Percentiles rank a stretch among this genome's conserved stretches.
These are phyloP conservation scores for Phytophthora palmivora DNA, from an alignment of 352 stramenopile species.

Conservation along the genomic window DNA sequence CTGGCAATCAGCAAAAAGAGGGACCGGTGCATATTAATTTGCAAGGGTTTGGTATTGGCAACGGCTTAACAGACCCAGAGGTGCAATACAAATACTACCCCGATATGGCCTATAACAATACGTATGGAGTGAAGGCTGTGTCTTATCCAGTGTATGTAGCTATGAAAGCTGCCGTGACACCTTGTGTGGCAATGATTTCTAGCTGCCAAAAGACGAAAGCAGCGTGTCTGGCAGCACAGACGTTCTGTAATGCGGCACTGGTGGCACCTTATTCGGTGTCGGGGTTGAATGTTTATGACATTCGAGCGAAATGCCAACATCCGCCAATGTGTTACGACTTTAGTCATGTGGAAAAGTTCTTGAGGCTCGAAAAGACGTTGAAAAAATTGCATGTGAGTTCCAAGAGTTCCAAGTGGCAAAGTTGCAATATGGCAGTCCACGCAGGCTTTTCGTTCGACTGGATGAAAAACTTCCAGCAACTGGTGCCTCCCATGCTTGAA, in stretches of 20 bases:
- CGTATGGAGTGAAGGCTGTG: slow-evolving; percentile 79
- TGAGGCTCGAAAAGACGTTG: slow-evolving; percentile 82
- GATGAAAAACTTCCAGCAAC: slow-evolving; percentile 97
- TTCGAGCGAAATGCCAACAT: slow-evolving; percentile 92
- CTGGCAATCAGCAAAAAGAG: slow-evolving; percentile 69
- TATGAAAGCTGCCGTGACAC: slow-evolving; percentile 70
- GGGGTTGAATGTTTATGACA: slow-evolving; percentile 89
- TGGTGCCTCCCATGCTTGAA: slow-evolving; percentile 93
- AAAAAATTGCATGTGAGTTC: slow-evolving; percentile 88
- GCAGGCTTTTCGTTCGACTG: slow-evolving; percentile 94
- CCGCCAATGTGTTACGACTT: slow-evolving; percentile 97
- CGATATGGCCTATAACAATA: slow-evolving; percentile 94
- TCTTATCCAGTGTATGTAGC: slow-evolving; percentile 65
- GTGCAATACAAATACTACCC: slow-evolving; percentile 88
- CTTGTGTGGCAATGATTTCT: slow-evolving; percentile 83
- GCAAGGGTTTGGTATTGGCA: slow-evolving; percentile 95
- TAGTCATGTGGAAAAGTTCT: slow-evolving; percentile 90
- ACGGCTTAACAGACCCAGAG: slow-evolving; percentile 95
- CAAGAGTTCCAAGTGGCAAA: slow-evolving; percentile 88
- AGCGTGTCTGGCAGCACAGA: slow-evolving; percentile 87
- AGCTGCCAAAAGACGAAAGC: slow-evolving; percentile 82
- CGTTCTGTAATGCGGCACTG: slow-evolving; percentile 91
- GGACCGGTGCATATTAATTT: slow-evolving; percentile 87
- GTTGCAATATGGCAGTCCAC: slow-evolving; percentile 97
- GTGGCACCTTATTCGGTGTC: slow-evolving; percentile 60